Evolutionary conservation across 2,329 filamentous ascomycete species (phyloP).

Genomic region (Beauveria varroae): DNA sequence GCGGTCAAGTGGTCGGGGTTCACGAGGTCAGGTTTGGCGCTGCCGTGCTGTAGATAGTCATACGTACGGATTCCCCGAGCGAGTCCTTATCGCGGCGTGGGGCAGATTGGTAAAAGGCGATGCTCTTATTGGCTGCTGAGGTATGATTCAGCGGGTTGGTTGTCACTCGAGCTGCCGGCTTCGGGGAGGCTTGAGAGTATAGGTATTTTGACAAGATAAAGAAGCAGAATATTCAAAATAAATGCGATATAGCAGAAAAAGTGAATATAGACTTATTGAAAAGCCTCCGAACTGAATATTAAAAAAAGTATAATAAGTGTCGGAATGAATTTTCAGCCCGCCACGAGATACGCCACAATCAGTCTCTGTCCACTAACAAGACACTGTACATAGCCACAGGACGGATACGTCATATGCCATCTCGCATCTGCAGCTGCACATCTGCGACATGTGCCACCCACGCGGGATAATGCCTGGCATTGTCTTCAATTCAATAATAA

Average conservation of each 20-base stretch:
- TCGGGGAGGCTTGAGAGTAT: background rate
- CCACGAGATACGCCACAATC: background rate
- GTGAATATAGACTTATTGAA: too few species aligned
- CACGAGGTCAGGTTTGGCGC: slow-evolving; percentile 5
- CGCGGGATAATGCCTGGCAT: background rate
- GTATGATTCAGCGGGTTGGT: background rate
- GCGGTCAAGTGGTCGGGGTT: background rate
- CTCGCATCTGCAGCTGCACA: background rate
- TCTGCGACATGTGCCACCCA: background rate
- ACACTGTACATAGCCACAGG: background rate
- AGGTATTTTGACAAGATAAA: background rate
- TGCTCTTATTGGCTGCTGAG: slow-evolving; percentile 1
- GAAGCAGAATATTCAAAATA: too few species aligned
- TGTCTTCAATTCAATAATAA: too few species aligned
- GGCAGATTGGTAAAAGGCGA: background rate
- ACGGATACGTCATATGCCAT: background rate
- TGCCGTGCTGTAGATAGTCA: background rate
- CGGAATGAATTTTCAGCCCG: too few species aligned
- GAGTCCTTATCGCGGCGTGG: slow-evolving; percentile 7
- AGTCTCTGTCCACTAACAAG: background rate
- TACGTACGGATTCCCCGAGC: background rate
- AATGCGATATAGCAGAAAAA: too few species aligned
- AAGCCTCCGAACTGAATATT: too few species aligned
- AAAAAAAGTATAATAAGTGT: too few species aligned
- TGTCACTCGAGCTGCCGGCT: slow-evolving; percentile 2